These are phyloP conservation scores for Thraustochytrium striatum DNA, from an alignment of 352 stramenopile species.

Conservation along the genomic window DNA sequence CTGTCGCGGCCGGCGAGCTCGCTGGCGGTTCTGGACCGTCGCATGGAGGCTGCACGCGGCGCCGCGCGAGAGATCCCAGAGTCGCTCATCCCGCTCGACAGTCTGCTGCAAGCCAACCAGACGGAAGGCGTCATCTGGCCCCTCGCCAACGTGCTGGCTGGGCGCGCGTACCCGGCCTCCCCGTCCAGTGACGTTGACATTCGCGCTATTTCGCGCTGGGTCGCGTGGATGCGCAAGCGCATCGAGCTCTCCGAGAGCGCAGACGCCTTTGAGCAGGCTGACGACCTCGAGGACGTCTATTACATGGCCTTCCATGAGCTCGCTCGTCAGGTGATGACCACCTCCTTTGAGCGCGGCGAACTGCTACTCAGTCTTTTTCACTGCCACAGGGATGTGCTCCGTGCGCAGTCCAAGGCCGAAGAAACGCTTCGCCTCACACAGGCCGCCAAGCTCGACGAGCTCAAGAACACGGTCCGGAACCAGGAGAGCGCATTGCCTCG, in stretches of 20 bases:
- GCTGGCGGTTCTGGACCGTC: not conserved
- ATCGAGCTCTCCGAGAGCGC: not conserved
- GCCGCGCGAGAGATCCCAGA: not conserved
- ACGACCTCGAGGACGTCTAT: not conserved
- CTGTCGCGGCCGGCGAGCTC: not conserved
- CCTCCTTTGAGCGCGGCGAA: not conserved
- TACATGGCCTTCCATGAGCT: constrained; percentile 8
- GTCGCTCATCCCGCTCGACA: not conserved
- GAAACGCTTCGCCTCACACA: too few relatives aligned
- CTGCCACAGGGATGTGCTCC: not conserved
- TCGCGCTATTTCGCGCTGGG: not conserved
- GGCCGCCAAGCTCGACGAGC: too few relatives aligned
- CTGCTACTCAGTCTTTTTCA: not conserved
- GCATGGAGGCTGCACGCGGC: not conserved
- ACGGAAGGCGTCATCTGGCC: not conserved
- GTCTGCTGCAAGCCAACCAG: not conserved
- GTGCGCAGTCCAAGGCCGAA: too few relatives aligned
- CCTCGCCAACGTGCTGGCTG: not conserved
- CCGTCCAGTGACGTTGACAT: not conserved
- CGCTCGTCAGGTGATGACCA: not conserved
- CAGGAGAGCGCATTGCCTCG: too few relatives aligned
- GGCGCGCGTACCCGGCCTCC: not conserved
- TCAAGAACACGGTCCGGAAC: too few relatives aligned
- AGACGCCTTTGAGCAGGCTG: not conserved
- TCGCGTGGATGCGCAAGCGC: not conserved